Evolutionary conservation across 2,329 filamentous ascomycete genomes (phyloP).

Genomic region (Verticillium alfalfae): DNA sequence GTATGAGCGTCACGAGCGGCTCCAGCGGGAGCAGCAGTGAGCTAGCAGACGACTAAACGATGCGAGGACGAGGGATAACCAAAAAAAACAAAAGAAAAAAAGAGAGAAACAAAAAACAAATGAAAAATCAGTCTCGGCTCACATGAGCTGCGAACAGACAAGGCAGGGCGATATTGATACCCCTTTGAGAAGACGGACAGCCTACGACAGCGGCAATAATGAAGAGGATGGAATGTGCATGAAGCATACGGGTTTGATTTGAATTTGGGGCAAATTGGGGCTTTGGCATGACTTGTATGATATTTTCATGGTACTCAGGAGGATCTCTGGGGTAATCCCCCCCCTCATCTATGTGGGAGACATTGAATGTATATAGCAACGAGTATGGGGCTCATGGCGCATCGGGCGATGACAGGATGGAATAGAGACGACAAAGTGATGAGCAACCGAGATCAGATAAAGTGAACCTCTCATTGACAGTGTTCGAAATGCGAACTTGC

Average conservation of each 20-base stretch:
- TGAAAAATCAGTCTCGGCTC: background rate
- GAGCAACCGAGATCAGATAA: background rate
- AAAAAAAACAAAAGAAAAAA: background rate
- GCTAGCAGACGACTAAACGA: background rate
- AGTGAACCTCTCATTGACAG: background rate
- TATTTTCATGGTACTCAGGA: background rate
- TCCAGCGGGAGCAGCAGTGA: slow-evolving; percentile 20
- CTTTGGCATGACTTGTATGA: background rate
- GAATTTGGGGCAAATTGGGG: background rate
- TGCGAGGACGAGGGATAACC: background rate
- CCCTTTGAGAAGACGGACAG: background rate
- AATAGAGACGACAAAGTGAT: background rate
- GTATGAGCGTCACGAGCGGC: slow-evolving; percentile 31
- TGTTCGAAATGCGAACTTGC: too few species aligned
- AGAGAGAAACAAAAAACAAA: background rate
- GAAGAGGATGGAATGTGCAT: background rate
- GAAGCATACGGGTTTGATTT: background rate
- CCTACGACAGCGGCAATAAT: background rate
- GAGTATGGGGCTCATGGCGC: background rate
- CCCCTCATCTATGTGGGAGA: background rate
- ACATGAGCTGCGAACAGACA: background rate
- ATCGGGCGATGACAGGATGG: background rate
- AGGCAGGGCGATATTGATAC: background rate
- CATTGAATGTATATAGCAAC: background rate
- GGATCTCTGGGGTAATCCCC: background rate